Conservation (phyloP, 306 rosid species). For the Medicago lupulina region DNA sequence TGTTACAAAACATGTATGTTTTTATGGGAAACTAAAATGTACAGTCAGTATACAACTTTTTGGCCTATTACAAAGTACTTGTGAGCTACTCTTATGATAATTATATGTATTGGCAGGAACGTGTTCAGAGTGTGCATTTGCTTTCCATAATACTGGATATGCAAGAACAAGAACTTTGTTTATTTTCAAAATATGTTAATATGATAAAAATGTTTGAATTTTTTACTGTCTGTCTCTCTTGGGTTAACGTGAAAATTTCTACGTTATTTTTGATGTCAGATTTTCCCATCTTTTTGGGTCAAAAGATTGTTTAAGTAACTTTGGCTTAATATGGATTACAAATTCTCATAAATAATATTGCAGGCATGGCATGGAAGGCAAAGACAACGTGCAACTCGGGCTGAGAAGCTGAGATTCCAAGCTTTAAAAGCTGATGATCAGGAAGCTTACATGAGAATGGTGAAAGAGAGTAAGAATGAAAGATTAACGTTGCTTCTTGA, state of each 20-base stretch:
- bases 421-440: conserved; percentile 98
- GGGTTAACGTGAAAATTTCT: not conserved
- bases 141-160: conserved; percentile 29
- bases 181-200: conserved; percentile 6
- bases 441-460: conserved; percentile 99
- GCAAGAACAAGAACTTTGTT: not conserved
- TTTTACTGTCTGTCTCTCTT: not conserved
- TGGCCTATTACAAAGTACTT: conserved; percentile 7
- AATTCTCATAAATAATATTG: conserved; percentile 37
- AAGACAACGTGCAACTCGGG: conserved; percentile 93
- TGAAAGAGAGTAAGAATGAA: conserved; percentile 98
- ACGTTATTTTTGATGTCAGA: not conserved
- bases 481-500: conserved; percentile 89
- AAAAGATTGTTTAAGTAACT: conserved; percentile 17
- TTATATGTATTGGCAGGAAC: conserved; percentile 9
- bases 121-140: not conserved
- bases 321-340: conserved; percentile 32
- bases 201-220: not conserved
- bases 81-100: conserved; percentile 5
- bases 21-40: conserved; percentile 20
- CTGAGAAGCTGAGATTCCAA: conserved; percentile 98
- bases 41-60: conserved; percentile 23
- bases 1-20: conserved; percentile 17
- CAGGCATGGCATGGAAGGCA: conserved; percentile 99
- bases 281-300: conserved; percentile 15